Base-by-base conservation (phyloP, 1,284 basidiomycete species). In the Chalciporus sp. region DNA sequence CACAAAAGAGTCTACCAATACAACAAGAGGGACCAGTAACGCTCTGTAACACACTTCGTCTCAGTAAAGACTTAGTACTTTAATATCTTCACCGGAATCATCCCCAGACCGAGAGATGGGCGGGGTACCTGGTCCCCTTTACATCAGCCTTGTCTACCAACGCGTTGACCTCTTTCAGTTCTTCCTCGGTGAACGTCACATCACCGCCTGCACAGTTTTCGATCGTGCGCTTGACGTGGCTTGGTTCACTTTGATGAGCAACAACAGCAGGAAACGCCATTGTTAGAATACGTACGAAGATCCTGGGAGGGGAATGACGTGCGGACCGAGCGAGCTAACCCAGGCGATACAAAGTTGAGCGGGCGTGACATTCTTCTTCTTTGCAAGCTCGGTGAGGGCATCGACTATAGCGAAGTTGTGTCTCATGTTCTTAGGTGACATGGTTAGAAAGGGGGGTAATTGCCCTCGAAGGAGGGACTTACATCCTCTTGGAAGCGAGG, bases 281-380 rank as follows among this genome's bases (percentile, higher is more conserved):
- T 31, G 27, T 9, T 39, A 4, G 16, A 31, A 2, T 12, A 64
- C 63, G 33, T 55, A 70, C 65, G 68, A 69, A n/a, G 65, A 67
- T 33, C 66, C 68, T 4, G 68, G 68, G 16, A 67, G 52, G 14
- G 66, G 66, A 3, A 67, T 56, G 46, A 70, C 66, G 33, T 70
- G 65, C 2, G 37, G 0, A 4, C 68, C 66, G 27, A 67, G 58
- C 1, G 66, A 59, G 17, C 55, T 8, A 3, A 85, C 73, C 82
- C 84, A 88, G 2, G 82, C 84, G 14, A 89, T 72, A 16, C 76
- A 76, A 16, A 88, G 70, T 63, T 88, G 85, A 3, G 78, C 77
- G 0, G 81, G 63, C 0, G 80, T 80, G 12, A 82, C 60, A 1
- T 72, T 71, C 67, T 77, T 80, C 63, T 72, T 72, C 48, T 66